Conservation (phyloP, 768 basidiomycete genomes). For the Lactifluus piperatus region DNA sequence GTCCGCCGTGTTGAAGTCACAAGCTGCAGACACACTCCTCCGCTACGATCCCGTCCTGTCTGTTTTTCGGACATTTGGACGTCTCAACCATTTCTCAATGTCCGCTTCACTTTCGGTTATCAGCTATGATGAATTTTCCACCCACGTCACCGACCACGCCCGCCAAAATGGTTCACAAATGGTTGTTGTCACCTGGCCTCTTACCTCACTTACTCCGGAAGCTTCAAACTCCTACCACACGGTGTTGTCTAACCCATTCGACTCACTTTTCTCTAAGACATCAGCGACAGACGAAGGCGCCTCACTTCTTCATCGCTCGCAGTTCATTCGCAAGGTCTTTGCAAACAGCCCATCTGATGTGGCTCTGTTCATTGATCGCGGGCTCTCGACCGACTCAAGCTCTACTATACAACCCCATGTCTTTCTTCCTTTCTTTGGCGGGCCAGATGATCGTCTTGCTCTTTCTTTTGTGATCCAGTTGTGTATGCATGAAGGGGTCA, state of each 20-base stretch:
- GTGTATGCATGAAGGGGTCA: slow-evolving; percentile 53
- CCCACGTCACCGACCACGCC: slow-evolving; percentile 54
- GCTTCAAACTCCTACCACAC: slow-evolving; percentile 21
- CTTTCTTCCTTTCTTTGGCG: slow-evolving; percentile 88
- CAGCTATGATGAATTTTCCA: slow-evolving; percentile 61
- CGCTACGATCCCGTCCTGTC: slow-evolving; percentile 63
- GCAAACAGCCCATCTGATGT: slow-evolving; percentile 63
- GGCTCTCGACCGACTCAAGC: slow-evolving; percentile 30
- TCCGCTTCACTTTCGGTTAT: slow-evolving; percentile 69
- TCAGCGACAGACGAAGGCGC: slow-evolving; percentile 40
- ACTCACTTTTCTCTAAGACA: slow-evolving; percentile 59
- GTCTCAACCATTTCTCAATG: slow-evolving; percentile 58
- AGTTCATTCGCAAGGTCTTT: slow-evolving; percentile 82
- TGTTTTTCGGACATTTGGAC: slow-evolving; percentile 70
- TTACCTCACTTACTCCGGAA: slow-evolving; percentile 25
- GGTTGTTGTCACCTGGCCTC: slow-evolving; percentile 80
- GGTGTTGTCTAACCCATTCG: slow-evolving; percentile 52
- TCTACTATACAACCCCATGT: slow-evolving; percentile 44
- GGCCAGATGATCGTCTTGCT: slow-evolving; percentile 86
- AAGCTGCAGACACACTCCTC: slow-evolving; percentile 62
- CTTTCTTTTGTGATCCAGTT: slow-evolving; percentile 74
- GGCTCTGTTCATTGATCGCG: slow-evolving; percentile 79
- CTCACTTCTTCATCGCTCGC: slow-evolving; percentile 58
- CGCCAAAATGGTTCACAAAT: slow-evolving; percentile 53
- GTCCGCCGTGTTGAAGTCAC: slow-evolving; percentile 77